These are phyloP conservation scores for Rhododendron kiyosumense DNA, from an alignment of 148 eudicot genomes.

Conservation along the genomic window DNA sequence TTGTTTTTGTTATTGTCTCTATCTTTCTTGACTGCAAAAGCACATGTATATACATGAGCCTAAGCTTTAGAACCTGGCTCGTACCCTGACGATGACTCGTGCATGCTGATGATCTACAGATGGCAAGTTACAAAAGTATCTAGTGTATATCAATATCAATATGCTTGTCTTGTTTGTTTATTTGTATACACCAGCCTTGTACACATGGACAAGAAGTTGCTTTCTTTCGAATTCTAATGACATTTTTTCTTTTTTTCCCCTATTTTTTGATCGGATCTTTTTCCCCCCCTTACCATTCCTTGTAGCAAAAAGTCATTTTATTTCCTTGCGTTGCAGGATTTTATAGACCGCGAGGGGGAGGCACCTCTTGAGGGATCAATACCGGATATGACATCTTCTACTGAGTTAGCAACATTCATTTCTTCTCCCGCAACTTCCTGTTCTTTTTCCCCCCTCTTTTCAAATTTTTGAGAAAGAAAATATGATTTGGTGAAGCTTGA, in stretches of 20 bases:
- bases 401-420: conserved; percentile 55
- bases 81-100: neutral
- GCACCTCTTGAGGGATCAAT: conserved; percentile 94
- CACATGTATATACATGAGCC: neutral
- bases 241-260: neutral
- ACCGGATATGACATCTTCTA: conserved; percentile 98
- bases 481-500: conserved; percentile 3
- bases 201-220: neutral
- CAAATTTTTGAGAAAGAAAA: neutral
- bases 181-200: neutral
- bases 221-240: neutral
- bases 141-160: neutral
- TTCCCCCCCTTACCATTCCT: neutral
- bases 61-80: neutral
- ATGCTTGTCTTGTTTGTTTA: neutral
- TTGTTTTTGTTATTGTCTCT: neutral
- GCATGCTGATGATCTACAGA: conserved; percentile 1
- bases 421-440: neutral
- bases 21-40: neutral
- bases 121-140: neutral
- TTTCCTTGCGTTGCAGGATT: conserved; percentile 50
- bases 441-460: neutral
- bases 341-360: conserved; percentile 93
- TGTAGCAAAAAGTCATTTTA: neutral
- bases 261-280: neutral